phyloP scores from a whole-genome alignment of 192 early-diverging fungal genomes.

The Coemansia sp. region DNA sequence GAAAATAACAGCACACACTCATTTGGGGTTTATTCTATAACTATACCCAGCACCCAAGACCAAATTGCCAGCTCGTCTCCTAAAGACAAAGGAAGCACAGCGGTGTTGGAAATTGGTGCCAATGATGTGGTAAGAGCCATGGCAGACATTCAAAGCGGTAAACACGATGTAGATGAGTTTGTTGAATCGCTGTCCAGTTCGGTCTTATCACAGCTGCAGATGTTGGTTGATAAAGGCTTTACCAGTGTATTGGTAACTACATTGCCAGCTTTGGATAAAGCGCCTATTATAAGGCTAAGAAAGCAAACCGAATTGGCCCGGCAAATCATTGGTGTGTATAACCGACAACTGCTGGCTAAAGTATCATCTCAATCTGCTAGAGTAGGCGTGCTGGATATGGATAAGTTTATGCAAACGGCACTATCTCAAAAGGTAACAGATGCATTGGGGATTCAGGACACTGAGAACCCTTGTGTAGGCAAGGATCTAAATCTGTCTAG shows the following conservation, averaged over 20 bases:
- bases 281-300: slow-evolving; percentile 11
- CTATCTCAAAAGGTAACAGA: neutral
- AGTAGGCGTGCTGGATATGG: slow-evolving; percentile 11
- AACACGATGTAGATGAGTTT: neutral
- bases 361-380: neutral
- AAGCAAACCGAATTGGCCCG: neutral
- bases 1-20: neutral
- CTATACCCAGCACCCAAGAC: slow-evolving; percentile 17
- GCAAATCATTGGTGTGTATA: slow-evolving; percentile 12
- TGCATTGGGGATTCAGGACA: slow-evolving; percentile 12
- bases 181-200: slow-evolving; percentile 5
- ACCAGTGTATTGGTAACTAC: slow-evolving; percentile 15
- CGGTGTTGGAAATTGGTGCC: slow-evolving; percentile 15
- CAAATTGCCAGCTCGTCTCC: slow-evolving; percentile 2
- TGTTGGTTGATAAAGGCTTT: slow-evolving; percentile 10
- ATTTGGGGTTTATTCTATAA: slow-evolving; percentile 9
- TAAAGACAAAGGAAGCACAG: neutral
- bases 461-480: slow-evolving; percentile 14
- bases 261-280: slow-evolving; percentile 8
- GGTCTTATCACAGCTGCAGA: slow-evolving; percentile 9
- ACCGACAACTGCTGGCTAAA: slow-evolving; percentile 11
- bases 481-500: slow-evolving; percentile 13
- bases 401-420: slow-evolving; percentile 7
- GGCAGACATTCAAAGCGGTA: slow-evolving; percentile 2
- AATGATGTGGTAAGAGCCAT: slow-evolving; percentile 12